Base-by-base conservation (phyloP, 495 filamentous ascomycete genomes). In the Penicillium paradoxum region DNA sequence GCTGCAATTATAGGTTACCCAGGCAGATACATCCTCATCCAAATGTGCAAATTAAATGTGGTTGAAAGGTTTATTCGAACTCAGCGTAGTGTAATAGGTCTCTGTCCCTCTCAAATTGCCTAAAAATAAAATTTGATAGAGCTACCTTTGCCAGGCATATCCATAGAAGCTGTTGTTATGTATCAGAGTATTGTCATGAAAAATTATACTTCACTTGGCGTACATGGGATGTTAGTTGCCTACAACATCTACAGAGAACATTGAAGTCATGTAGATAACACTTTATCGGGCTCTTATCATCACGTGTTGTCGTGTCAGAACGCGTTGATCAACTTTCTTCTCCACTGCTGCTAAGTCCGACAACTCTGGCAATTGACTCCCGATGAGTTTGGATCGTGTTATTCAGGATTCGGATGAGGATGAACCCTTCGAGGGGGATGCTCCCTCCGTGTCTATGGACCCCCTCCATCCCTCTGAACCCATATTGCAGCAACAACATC, bases 391-490 rank as follows among this genome's bases (percentile, higher is more conserved):
- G 54, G 49, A 69, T 45, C 71, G 72, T 39, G 64, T 79, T 14
- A 76, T 80, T 25, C 73, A 75, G 45, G 77, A 80, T 52, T 80
- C 77, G 13, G 76, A 79, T 18, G 77, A 79, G 48, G 75, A 72
- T 7, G 69, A 78, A 33, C 62, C 56, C 37, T 56, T 71, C n/a
- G 56, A 59, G 29, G 70, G 65, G 47, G 65, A 60, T 36, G 55
- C 58, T n/a, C 41, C 58, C 6, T 57, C 63, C n/a, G 51, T 62
- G n/a, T 56, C 59, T 7, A 44, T 51, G 15, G 61, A 56, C 6
- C 55, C 66, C 8, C 46, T 51, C 4, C 62, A 63, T 14, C 49
- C 17, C 27, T 38, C 40, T 5, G 53, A 57, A 33, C 41, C 49
- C 10, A 44, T 49, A 46, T 21, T 33, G 9, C 62, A 60, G 34